These are phyloP conservation scores for Rhodosporidiobolus sp. DNA, from an alignment of 768 basidiomycete genomes.

Conservation along the genomic window DNA sequence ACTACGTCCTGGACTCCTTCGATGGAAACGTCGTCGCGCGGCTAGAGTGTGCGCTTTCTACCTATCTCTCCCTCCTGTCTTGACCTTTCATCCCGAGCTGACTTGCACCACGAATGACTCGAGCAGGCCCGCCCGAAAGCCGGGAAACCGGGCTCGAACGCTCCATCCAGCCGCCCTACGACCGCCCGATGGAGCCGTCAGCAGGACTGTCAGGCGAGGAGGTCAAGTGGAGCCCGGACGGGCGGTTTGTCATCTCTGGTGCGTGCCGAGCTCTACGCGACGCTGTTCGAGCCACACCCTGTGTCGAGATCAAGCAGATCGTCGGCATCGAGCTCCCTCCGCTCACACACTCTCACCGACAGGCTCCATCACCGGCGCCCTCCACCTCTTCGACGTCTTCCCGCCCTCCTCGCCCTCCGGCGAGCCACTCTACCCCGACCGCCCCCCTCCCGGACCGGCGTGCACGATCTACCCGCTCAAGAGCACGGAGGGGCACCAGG, in stretches of 20 bases:
- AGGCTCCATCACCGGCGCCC: slow-evolving; percentile 63
- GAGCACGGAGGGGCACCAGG: slow-evolving; percentile 69
- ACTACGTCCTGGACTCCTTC: slow-evolving; percentile 90
- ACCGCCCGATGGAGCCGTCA: slow-evolving; percentile 59
- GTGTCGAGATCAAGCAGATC: too few species aligned
- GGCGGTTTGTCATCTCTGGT: slow-evolving; percentile 81
- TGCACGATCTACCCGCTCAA: slow-evolving; percentile 58
- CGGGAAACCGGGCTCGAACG: slow-evolving; percentile 72
- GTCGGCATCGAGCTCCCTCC: not conserved
- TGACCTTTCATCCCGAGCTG: not conserved
- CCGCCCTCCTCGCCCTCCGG: slow-evolving; percentile 49
- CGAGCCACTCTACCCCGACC: slow-evolving; percentile 48
- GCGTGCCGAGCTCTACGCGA: slow-evolving; percentile 50
- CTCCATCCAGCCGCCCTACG: slow-evolving; percentile 53
- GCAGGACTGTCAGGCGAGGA: slow-evolving; percentile 89
- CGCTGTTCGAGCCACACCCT: too few species aligned
- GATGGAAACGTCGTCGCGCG: slow-evolving; percentile 78
- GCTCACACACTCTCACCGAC: not conserved
- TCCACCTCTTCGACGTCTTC: slow-evolving; percentile 80
- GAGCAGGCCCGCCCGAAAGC: not conserved
- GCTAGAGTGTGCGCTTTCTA: slow-evolving; percentile 49
- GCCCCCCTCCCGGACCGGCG: slow-evolving; percentile 46
- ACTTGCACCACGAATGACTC: too few species aligned
- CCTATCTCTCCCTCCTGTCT: slow-evolving; percentile 44
- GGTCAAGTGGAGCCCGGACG: slow-evolving; percentile 90